A percentile compares a stretch with the other conserved stretches of the same genome.
Evolutionary conservation across 371 early-diverging fungal genomes (phyloP).

Genomic region (Apophysomyces ossiformis): DNA sequence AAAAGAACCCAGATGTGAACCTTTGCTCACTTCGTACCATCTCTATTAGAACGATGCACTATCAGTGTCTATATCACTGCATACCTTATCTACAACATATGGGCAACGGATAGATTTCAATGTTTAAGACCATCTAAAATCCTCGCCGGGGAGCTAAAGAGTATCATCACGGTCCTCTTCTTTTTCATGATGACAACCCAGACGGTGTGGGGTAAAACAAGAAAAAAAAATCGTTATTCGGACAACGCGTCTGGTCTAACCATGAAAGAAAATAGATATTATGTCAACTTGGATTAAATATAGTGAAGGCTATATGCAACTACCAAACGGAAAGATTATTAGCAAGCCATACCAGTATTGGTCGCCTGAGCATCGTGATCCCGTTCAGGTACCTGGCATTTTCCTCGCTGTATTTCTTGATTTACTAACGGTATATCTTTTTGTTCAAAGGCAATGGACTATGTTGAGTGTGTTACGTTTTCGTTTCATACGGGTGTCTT

Average conservation of each 20-base stretch:
- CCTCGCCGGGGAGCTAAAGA: conserved; percentile 41
- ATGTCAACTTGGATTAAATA: conserved; percentile 45
- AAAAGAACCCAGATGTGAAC: neutral
- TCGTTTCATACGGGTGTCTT: conserved; percentile 41
- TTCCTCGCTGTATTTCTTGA: neutral
- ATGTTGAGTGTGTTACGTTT: conserved; percentile 43
- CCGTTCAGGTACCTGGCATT: conserved; percentile 14
- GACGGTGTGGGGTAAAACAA: conserved; percentile 36
- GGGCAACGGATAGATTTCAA: conserved; percentile 30
- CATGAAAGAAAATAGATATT: conserved; percentile 22
- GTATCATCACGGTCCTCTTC: conserved; percentile 41
- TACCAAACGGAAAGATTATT: conserved; percentile 25
- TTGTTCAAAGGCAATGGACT: conserved; percentile 31
- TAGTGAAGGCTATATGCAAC: conserved; percentile 33
- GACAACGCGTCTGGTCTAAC: neutral
- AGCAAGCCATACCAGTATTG: conserved; percentile 34
- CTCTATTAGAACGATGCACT: conserved; percentile 28
- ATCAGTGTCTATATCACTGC: conserved; percentile 28
- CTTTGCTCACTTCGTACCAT: too few species aligned
- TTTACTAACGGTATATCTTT: too few species aligned
- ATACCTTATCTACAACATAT: conserved; percentile 29
- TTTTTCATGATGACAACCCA: conserved; percentile 33
- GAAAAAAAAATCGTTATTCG: neutral
- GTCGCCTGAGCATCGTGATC: conserved; percentile 27
- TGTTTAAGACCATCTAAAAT: conserved; percentile 32